Base-by-base conservation (phyloP, 2,329 filamentous ascomycete species). In the Dryadomyces sulphureus region DNA sequence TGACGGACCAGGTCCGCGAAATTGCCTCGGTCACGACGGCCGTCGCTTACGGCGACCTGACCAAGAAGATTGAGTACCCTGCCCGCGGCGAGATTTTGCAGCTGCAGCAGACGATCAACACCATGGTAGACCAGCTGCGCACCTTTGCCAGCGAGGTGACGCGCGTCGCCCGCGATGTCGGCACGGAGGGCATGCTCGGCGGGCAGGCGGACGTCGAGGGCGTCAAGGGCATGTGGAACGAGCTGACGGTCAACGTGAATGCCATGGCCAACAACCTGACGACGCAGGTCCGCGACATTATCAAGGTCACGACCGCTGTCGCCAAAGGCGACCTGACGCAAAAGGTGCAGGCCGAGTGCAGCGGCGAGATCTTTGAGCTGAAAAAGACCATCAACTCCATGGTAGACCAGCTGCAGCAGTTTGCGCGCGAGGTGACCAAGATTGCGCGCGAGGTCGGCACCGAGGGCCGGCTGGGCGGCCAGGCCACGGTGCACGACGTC, bases 341-440 rank as follows among this genome's bases (percentile, higher is more conserved):
- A 63, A 95, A 95, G 63, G 90, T 98, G 35, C 87, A 94, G 62
- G 89, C 89, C 50, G 87, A 86, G 58, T 90, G 84, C 65, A 84
- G 81, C 67, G 93, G 84, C 63, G 92, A 90, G 72, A 96, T 89
- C 57, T 84, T 80, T 60, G 87, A 85, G 67, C 82, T 98, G 59
- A 98, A 98, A 66, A 89, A 88, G 49, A 96, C 92, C 41, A 98
- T 96, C 70, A 98, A 98, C 66, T 92, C 85, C 61, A 98, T 98
- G 90, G 90, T 98, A 54, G 92, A 95, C 62, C 92, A 95, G 62
- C 71, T 98, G 48, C 87, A 94, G 59, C 89, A 95, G 59, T 96
- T 96, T 60, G 92, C 92, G 9, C 84, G 88, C 59, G 90, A 96
- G 67, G 92, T 98, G 56, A 96, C 90, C 34, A 93, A 92, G 64